Evolutionary conservation across 176 grass and related monocot species (phyloP), one percentile per base, ranked within the genome.

Genomic region (Cenchrus purpureus): DNA sequence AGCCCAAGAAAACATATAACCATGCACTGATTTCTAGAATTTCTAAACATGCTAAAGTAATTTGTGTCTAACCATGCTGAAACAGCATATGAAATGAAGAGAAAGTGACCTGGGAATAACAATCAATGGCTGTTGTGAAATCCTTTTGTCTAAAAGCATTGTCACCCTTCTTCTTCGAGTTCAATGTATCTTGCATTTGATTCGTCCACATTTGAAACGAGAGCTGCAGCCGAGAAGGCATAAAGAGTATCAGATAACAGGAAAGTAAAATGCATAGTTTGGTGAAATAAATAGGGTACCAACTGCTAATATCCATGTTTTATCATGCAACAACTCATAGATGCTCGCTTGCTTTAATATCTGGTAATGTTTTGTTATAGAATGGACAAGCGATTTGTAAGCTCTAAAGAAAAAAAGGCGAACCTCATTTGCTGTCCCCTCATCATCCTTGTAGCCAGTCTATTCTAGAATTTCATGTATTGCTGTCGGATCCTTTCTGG

Each of bases 151-250:
- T 83, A 72, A 98, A 98, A 82, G 97, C 97, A 87, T 77, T 85
- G 83, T 98, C 97, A 55, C 97, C 97, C 91, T 98, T 98, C 93
- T 98, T 98, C 85, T 98, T 98, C 10, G 97, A 98, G 72, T 93
- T 92, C 64, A 98, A 80, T 2, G 97, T 98, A 65, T 98, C 97
- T 94, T 98, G 97, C 97, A 98, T 98, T 92, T 98, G 97, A 83
- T 95, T 95, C 48, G 97, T 98, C 97, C 97, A 98, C 97, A 98
- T 98, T 82, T 98, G 97, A 92, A 98, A 98, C 1, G 97, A 98
- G 19, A 98, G 84, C 97, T 98, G 88, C 42, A 81, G 61, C 70
- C 78, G 44, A 49, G 64, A 78, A 77, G 52, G 52, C 71, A 49
- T 77, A 52, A 22, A 86, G 37, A 65, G 58, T 28, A 88, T 87